phyloP scores from a whole-genome alignment of 1,284 basidiomycete species.

The Anthracocystis walkeri region DNA sequence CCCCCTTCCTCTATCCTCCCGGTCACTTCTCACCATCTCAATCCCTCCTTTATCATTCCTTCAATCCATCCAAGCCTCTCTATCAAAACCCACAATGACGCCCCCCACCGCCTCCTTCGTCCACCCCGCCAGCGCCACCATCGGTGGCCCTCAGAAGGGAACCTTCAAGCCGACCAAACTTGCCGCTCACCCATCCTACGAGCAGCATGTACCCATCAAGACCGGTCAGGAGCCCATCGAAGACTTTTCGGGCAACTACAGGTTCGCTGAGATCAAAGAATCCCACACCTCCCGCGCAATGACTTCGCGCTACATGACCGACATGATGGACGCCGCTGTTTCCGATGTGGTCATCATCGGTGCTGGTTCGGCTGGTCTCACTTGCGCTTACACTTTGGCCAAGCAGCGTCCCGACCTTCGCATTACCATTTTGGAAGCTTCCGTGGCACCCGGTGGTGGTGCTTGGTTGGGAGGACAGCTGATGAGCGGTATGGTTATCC shows the following conservation, averaged over 20 bases:
- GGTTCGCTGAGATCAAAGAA: conserved; percentile 66
- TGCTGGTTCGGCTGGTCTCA: conserved; percentile 82
- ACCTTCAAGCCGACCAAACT: conserved; percentile 35
- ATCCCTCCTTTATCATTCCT: background rate
- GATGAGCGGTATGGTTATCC: conserved; percentile 86
- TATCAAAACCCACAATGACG: conserved; percentile 36
- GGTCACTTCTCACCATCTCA: background rate
- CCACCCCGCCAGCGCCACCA: conserved; percentile 5
- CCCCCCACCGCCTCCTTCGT: conserved; percentile 58
- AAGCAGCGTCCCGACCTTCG: conserved; percentile 81
- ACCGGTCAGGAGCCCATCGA: conserved; percentile 61
- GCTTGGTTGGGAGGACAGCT: conserved; percentile 76
- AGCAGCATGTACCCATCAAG: conserved; percentile 59
- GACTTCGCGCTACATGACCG: conserved; percentile 62
- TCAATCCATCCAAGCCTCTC: background rate
- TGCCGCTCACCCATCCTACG: conserved; percentile 27
- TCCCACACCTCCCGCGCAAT: conserved; percentile 65
- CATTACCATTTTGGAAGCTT: conserved; percentile 84
- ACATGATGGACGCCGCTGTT: conserved; percentile 72
- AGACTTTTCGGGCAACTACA: conserved; percentile 63
- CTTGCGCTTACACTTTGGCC: conserved; percentile 78
- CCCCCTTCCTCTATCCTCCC: background rate
- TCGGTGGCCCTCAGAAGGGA: conserved; percentile 5
- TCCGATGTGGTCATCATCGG: conserved; percentile 85
- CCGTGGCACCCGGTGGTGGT: conserved; percentile 78